Percentiles rank a stretch among this genome's conserved stretches.
Evolutionary conservation across 805 yeast species (phyloP).

Genomic region (Sugiyamaella marilandica): DNA sequence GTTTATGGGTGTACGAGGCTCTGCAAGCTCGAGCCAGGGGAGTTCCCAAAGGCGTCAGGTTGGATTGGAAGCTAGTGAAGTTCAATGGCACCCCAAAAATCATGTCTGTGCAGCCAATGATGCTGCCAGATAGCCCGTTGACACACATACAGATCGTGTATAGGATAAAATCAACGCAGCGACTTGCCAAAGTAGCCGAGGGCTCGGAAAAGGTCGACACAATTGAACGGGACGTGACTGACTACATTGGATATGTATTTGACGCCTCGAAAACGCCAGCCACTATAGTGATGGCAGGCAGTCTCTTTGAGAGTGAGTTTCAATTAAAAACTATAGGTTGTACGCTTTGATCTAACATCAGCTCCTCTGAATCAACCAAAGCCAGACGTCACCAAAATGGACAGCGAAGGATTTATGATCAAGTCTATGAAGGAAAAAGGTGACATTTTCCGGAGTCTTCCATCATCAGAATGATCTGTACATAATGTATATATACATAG

Average conservation of each 20-base stretch:
- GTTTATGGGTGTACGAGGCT: constrained; percentile 62
- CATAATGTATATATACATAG: background rate
- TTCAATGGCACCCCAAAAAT: constrained; percentile 70
- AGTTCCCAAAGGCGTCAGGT: constrained; percentile 52
- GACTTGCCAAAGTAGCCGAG: constrained; percentile 45
- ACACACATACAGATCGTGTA: constrained; percentile 58
- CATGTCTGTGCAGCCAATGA: constrained; percentile 62
- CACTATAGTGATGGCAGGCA: constrained; percentile 56
- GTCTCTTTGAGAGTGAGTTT: constrained; percentile 54
- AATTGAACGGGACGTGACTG: constrained; percentile 51
- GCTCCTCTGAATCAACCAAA: constrained; percentile 30
- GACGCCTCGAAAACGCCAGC: constrained; percentile 52
- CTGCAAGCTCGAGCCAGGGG: constrained; percentile 46
- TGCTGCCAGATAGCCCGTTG: constrained; percentile 51
- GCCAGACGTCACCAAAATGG: constrained; percentile 30
- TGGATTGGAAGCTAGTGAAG: constrained; percentile 74
- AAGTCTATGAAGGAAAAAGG: constrained; percentile 35
- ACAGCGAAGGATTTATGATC: constrained; percentile 25
- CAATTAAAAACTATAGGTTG: no score
- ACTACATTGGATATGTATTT: constrained; percentile 57
- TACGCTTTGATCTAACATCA: constrained; percentile 11
- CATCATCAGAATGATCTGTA: constrained; percentile 9
- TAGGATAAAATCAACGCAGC: constrained; percentile 58
- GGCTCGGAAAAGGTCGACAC: constrained; percentile 43
- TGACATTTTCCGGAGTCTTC: constrained; percentile 34